These are phyloP conservation scores for Stachybotrys chartarum DNA, from an alignment of 2,329 filamentous ascomycete genomes.

Conservation along the genomic window DNA sequence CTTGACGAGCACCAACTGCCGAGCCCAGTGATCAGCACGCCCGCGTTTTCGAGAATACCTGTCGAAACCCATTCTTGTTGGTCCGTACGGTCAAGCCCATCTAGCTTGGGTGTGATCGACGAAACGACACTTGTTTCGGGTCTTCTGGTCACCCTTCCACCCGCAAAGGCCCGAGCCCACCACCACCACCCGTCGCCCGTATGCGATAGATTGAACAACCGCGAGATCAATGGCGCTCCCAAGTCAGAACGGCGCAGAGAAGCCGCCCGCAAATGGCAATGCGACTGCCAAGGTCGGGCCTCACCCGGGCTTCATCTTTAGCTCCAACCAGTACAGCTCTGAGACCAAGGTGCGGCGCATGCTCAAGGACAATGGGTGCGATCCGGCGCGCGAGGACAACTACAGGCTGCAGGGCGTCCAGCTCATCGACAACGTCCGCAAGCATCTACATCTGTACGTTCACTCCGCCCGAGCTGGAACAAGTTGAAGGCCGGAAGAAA, in stretches of 20 bases:
- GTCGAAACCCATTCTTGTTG: neutral
- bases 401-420: constrained; percentile 80
- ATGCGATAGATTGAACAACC: neutral
- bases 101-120: neutral
- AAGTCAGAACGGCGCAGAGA: neutral
- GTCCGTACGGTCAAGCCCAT: neutral
- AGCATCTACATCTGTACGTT: constrained; percentile 68
- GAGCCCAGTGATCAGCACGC: neutral
- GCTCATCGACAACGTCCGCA: constrained; percentile 80
- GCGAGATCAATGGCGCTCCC: constrained; percentile 8
- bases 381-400: constrained; percentile 71
- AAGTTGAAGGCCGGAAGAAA: neutral
- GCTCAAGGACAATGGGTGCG: constrained; percentile 61
- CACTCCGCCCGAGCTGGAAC: neutral
- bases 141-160: neutral
- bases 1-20: neutral
- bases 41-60: too few relatives aligned
- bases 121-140: neutral
- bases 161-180: neutral
- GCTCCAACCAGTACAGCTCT: constrained; percentile 65
- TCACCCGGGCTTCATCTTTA: constrained; percentile 40
- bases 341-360: constrained; percentile 73
- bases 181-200: too few relatives aligned
- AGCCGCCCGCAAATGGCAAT: constrained; percentile 9
- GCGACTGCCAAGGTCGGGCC: constrained; percentile 25